Evolutionary conservation across 192 early-diverging fungal species (phyloP).

Genomic region (Podila horticola): DNA sequence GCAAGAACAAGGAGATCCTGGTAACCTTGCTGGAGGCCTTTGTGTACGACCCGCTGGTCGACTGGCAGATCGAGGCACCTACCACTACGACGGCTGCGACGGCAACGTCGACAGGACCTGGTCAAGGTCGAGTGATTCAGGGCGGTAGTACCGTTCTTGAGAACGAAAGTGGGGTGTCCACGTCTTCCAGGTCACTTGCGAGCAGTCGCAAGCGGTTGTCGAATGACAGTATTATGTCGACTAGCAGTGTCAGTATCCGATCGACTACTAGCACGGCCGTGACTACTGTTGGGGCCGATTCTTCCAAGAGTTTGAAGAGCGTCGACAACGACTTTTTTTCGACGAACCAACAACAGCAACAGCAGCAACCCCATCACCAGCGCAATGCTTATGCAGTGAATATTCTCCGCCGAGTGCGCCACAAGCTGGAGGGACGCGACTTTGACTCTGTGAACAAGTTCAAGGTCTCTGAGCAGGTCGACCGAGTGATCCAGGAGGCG

Average conservation of each 20-base stretch:
- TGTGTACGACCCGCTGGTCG: conserved; percentile 88
- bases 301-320: neutral
- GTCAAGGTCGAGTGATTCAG: neutral
- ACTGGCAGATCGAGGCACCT: conserved; percentile 57
- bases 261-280: neutral
- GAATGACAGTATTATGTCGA: neutral
- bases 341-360: conserved; percentile 9
- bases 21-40: conserved; percentile 93
- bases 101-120: conserved; percentile 5
- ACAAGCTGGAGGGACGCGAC: conserved; percentile 76
- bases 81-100: neutral
- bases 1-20: conserved; percentile 82
- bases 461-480: conserved; percentile 73
- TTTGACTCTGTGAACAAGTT: conserved; percentile 59
- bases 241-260: neutral
- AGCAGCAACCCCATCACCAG: conserved; percentile 32
- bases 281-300: neutral
- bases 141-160: too few species aligned
- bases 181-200: neutral
- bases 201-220: conserved; percentile 5
- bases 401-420: conserved; percentile 68
- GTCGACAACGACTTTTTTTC: neutral
- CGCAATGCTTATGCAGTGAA: conserved; percentile 70
- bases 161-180: neutral
- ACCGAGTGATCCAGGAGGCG: conserved; percentile 73